A percentile compares a stretch with the other conserved stretches of the same genome.
Conservation (phyloP, 2,329 filamentous ascomycete species). For the Penicillium verrucosum region DNA sequence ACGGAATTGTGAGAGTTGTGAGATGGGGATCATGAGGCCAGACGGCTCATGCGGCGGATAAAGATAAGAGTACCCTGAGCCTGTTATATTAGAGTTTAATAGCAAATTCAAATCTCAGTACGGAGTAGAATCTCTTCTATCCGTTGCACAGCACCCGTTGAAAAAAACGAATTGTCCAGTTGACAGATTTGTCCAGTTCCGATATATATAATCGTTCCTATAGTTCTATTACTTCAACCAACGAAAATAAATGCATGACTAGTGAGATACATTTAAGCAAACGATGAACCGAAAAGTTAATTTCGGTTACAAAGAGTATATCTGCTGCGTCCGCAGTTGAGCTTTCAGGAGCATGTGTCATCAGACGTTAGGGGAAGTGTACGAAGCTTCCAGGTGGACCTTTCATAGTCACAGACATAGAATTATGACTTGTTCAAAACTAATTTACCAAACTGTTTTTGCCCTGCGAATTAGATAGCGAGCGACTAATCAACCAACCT, state of each 20-base stretch:
- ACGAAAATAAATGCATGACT: too few relatives aligned
- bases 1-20: background rate
- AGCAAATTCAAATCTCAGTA: background rate
- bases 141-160: background rate
- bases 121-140: background rate
- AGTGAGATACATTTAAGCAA: background rate
- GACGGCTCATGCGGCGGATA: background rate
- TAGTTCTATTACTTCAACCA: too few relatives aligned
- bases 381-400: constrained; percentile 34
- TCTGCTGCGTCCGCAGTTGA: background rate
- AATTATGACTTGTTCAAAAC: constrained; percentile 52
- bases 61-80: background rate
- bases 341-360: too few relatives aligned
- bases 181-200: too few relatives aligned
- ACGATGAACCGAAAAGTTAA: background rate
- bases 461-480: constrained; percentile 55
- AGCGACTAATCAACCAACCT: constrained; percentile 55
- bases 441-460: constrained; percentile 50
- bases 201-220: too few relatives aligned
- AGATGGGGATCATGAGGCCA: background rate
- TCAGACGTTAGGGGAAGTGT: background rate
- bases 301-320: background rate
- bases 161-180: background rate
- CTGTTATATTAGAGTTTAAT: background rate
- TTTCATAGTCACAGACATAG: constrained; percentile 26